These are phyloP conservation scores for Chlorella sp. DNA, from an alignment of 139 green algal genomes.

Conservation along the genomic window DNA sequence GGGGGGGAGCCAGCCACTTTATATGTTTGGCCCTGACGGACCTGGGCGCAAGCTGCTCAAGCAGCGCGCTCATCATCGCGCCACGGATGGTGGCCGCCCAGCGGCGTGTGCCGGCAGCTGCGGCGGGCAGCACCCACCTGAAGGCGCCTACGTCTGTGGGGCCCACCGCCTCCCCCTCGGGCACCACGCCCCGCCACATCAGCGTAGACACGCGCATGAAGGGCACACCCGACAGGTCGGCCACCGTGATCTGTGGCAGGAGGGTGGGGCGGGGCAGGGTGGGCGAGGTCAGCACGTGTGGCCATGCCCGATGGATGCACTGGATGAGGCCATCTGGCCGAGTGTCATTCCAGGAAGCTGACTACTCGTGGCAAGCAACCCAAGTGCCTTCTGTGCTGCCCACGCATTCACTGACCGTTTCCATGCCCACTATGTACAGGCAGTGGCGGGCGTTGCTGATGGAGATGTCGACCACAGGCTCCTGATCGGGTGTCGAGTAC, in stretches of 20 bases:
- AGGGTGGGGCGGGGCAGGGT: too few relatives aligned
- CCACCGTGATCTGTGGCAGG: conserved; percentile 4
- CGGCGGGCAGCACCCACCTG: not conserved
- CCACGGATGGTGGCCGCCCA: too few relatives aligned
- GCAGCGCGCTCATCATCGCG: too few relatives aligned
- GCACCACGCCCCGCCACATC: conserved; percentile 19
- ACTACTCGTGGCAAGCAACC: too few relatives aligned
- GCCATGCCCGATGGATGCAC: not conserved
- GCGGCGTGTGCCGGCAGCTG: too few relatives aligned
- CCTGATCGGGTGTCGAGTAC: conserved; percentile 23
- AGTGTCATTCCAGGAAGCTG: too few relatives aligned
- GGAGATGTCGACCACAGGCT: conserved; percentile 39
- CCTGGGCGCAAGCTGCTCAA: too few relatives aligned
- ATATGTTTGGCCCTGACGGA: too few relatives aligned
- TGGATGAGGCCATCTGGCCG: too few relatives aligned
- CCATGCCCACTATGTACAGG: conserved; percentile 39
- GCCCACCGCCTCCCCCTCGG: not conserved
- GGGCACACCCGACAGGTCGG: not conserved
- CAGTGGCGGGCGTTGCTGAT: conserved; percentile 12
- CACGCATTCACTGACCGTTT: conserved; percentile 10
- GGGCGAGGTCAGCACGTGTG: not conserved
- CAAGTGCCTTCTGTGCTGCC: too few relatives aligned
- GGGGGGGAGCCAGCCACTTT: not conserved
- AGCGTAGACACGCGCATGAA: conserved; percentile 8
- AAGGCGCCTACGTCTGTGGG: conserved; percentile 42